Conservation (phyloP, 2,329 filamentous ascomycete genomes). For the Pseudonectria buxi region DNA sequence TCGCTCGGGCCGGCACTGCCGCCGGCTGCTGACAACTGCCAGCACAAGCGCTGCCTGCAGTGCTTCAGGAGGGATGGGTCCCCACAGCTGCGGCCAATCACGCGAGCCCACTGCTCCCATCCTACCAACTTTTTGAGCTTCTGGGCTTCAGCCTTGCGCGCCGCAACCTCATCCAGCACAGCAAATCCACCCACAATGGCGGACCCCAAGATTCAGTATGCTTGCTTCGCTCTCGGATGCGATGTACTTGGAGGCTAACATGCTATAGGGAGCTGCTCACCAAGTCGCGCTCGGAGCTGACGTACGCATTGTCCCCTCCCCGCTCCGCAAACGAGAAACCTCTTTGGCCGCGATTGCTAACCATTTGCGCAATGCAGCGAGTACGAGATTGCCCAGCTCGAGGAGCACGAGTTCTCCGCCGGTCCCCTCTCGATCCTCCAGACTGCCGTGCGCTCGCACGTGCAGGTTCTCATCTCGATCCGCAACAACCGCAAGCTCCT, state of each 20-base stretch:
- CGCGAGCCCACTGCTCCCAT: slow-evolving; percentile 2
- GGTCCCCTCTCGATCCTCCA: slow-evolving; percentile 79
- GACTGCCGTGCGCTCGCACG: slow-evolving; percentile 89
- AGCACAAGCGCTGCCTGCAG: too few relatives aligned
- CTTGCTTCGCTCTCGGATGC: slow-evolving; percentile 1
- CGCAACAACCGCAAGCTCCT: slow-evolving; percentile 98
- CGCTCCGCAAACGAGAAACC: slow-evolving; percentile 6
- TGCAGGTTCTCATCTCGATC: slow-evolving; percentile 93
- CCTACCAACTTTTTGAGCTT: slow-evolving; percentile 27
- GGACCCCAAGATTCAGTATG: slow-evolving; percentile 67
- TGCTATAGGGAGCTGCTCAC: slow-evolving; percentile 68
- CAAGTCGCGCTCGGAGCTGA: slow-evolving; percentile 86
- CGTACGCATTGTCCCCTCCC: slow-evolving; percentile 48
- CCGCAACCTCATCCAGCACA: slow-evolving; percentile 14
- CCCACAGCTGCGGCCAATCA: slow-evolving; percentile 22
- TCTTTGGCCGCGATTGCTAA: slow-evolving; percentile 14
- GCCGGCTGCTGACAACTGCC: slow-evolving; percentile 14
- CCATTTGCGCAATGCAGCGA: slow-evolving; percentile 49
- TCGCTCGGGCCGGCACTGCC: not conserved
- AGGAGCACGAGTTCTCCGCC: slow-evolving; percentile 50
- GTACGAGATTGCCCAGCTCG: slow-evolving; percentile 75
- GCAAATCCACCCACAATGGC: slow-evolving; percentile 41
- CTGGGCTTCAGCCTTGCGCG: slow-evolving; percentile 29
- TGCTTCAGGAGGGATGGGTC: not conserved
- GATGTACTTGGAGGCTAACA: slow-evolving; percentile 21